These are phyloP conservation scores for Tephrocybe sp. DNA, from an alignment of 768 basidiomycete species.

Conservation along the genomic window DNA sequence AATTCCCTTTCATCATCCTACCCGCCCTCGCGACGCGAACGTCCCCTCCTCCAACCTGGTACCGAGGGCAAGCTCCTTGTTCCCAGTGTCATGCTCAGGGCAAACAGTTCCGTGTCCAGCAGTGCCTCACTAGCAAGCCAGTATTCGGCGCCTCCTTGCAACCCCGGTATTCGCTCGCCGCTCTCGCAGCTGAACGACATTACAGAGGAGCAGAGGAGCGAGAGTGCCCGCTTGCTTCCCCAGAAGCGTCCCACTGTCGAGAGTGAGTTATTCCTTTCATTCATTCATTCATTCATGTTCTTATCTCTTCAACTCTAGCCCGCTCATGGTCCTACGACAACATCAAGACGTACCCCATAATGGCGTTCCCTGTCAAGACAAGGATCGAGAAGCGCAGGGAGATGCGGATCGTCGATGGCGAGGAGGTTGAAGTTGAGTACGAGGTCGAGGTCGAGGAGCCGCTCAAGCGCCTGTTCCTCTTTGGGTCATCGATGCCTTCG, in stretches of 20 bases:
- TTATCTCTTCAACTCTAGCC: conserved; percentile 35
- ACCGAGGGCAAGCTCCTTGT: conserved; percentile 67
- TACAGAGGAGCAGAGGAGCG: conserved; percentile 12
- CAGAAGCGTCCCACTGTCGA: conserved; percentile 46
- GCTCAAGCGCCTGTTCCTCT: conserved; percentile 70
- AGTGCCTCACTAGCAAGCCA: conserved; percentile 36
- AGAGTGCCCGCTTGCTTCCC: conserved; percentile 20
- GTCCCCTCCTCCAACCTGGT: conserved; percentile 53
- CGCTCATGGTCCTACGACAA: conserved; percentile 81
- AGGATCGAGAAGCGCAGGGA: conserved; percentile 48
- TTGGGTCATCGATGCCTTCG: conserved; percentile 37
- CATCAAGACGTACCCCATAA: conserved; percentile 64
- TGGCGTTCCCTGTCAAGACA: conserved; percentile 55
- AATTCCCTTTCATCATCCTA: conserved; percentile 35
- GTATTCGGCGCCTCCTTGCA: conserved; percentile 27
- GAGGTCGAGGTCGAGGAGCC: conserved; percentile 53
- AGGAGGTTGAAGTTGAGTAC: conserved; percentile 35
- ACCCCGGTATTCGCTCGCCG: conserved; percentile 31
- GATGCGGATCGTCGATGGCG: conserved; percentile 48
- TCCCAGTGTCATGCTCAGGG: conserved; percentile 42
- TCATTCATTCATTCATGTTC: neutral
- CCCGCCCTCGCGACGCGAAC: conserved; percentile 44
- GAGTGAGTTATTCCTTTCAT: conserved; percentile 39
- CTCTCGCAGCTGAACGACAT: conserved; percentile 26
- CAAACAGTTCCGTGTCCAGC: conserved; percentile 34